Evolutionary conservation across 2,329 filamentous ascomycete genomes (phyloP), one percentile per base, ranked within the genome.

Genomic region (Ophiostoma montium): DNA sequence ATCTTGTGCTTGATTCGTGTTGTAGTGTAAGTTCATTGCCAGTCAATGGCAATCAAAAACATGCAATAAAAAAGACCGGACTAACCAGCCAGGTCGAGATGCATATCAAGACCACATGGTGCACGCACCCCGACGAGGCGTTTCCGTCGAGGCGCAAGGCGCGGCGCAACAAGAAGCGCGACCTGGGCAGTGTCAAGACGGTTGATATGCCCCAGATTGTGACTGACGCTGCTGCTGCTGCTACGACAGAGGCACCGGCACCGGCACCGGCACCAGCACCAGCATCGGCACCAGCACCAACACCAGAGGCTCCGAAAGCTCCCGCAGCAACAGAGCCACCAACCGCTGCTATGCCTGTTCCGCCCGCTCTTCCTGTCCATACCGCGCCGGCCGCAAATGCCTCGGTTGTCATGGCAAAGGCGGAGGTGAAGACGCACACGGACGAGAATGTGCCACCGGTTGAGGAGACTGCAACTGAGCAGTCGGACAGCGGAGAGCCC

Each of bases 71-170:
- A n/a, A n/a, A n/a, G n/a, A n/a, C n/a, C n/a, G n/a, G n/a, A n/a
- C n/a, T n/a, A n/a, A n/a, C n/a, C n/a, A n/a, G n/a, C n/a, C n/a
- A n/a, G n/a, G n/a, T n/a, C n/a, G n/a, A n/a, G n/a, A n/a, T n/a
- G n/a, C n/a, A 42, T 21, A 42, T n/a, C 23, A 13, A n/a, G 23
- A 13, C 7, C 10, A 23, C 15, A 15, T 42, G 39, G 39, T 30
- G 23, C 23, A 78, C 76, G 1, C 62, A 62, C 31, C 71, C 74
- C 3, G 70, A 74, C 31, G 56, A 63, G 27, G 63, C 67, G 10
- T 82, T 78, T 57, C 76, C 77, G 12, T 57, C 57, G 3, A 66
- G 63, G 55, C 55, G 61, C 33, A 36, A 63, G 12, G 69, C 63
- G 56, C 63, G 65, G 33, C 68, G 65, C 55, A 71, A 69, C 60